Evolutionary conservation across 257 asterid species (phyloP), one percentile per base, ranked within the genome.

Genomic region (Solanum peruvianum): DNA sequence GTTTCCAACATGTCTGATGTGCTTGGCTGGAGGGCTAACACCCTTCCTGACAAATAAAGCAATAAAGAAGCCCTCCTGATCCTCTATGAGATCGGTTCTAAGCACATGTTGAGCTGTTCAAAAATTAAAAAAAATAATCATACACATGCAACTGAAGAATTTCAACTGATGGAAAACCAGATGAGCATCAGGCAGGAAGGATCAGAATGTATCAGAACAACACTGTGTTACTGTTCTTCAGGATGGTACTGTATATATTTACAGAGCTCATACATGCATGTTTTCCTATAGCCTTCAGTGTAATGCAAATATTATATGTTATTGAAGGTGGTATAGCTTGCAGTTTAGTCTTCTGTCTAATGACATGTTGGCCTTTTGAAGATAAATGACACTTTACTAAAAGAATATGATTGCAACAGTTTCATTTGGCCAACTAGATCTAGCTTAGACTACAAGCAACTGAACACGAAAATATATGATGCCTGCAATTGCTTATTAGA

Each of bases 41-140:
- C 73, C 84, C 82, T 90, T 84, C 33, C 97, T 91, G 9, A 92
- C 93, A 62, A 97, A 95, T 29, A 96, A 85, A 42, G 99, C 96
- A 14, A 96, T 92, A 93, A 97, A 97, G 87, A 97, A 94, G 8
- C 99, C 98, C 88, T 97, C 99, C 89, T 92, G 95, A 86, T 97
- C 98, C 72, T 89, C 91, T 1, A 86, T 83, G 21, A 91, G 84
- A 81, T 93, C 94, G 11, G 98, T 95, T 64, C 99, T 89, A 86
- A 97, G 85, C 90, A 97, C 77, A 91, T 89, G 95, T 73, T 94
- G 88, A 88, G 95, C 99, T 97, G 96, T 16, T 52, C 18, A 20
- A 31, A 31, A 80, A 25, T 49, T 49, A n/a, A 23, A 11, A 21
- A 62, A 21, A 14, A 42, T 25, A 27, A 44, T 25, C 64, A 44